phyloP scores from a whole-genome alignment of 208 protist genomes.

The Wallacemonas collosoma region DNA sequence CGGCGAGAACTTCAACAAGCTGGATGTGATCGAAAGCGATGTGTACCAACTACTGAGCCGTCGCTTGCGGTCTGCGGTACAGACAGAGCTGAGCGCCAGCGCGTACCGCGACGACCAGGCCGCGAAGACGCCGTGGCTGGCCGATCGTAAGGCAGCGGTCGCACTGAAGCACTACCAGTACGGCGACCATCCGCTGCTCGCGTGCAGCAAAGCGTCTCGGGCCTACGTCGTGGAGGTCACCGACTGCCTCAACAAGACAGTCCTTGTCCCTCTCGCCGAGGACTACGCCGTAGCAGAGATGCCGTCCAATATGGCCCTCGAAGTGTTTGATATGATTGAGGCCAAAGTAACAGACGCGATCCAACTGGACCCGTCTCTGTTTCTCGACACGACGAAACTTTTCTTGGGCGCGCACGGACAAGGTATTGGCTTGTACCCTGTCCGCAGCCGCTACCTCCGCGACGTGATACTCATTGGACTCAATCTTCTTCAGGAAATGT shows the following conservation, averaged over 20 bases:
- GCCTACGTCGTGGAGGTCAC: slow-evolving; percentile 46
- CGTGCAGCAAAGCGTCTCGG: slow-evolving; percentile 46
- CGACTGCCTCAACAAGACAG: slow-evolving; percentile 51
- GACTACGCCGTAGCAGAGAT: slow-evolving; percentile 81
- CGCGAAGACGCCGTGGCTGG: slow-evolving; percentile 28
- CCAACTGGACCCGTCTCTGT: slow-evolving; percentile 46
- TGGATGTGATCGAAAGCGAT: slow-evolving; percentile 59
- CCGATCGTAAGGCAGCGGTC: slow-evolving; percentile 25
- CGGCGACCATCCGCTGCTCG: slow-evolving; percentile 63
- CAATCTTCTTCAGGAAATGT: slow-evolving; percentile 78
- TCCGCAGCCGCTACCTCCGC: slow-evolving; percentile 48
- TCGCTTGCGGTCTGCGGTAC: slow-evolving; percentile 36
- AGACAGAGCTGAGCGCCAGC: slow-evolving; percentile 48
- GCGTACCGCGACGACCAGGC: slow-evolving; percentile 69
- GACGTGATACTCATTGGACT: slow-evolving; percentile 82
- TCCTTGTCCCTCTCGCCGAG: slow-evolving; percentile 72
- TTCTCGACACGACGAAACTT: slow-evolving; percentile 55
- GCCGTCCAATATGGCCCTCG: slow-evolving; percentile 46
- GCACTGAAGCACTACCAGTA: slow-evolving; percentile 80
- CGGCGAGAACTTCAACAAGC: slow-evolving; percentile 82
- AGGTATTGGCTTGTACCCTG: slow-evolving; percentile 50
- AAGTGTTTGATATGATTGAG: slow-evolving; percentile 65
- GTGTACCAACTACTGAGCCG: slow-evolving; percentile 58
- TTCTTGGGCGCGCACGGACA: slow-evolving; percentile 76
- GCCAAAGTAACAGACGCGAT: slow-evolving; percentile 45